Base-by-base conservation (phyloP, 495 filamentous ascomycete species). In the Hypoxylon fragiforme region DNA sequence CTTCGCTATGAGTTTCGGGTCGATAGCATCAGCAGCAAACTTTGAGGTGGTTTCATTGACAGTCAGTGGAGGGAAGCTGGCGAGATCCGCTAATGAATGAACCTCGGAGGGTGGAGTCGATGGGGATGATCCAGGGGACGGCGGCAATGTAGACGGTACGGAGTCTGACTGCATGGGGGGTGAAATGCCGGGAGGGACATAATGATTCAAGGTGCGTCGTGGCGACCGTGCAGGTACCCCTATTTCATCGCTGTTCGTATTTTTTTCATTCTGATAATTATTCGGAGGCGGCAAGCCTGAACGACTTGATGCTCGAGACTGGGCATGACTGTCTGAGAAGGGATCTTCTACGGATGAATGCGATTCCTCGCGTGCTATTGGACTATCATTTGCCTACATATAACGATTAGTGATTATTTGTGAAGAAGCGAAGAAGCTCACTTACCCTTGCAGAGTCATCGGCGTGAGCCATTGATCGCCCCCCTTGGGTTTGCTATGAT, bases 21-120 rank as follows among this genome's bases (percentile, higher is more conserved):
- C 47, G 35, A 39, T 62, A 39, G 58, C 58, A 2, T 62, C 51
- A 4, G 45, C 47, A 34, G 58, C 58, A 35, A 52, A n/a, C 16
- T 46, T 46, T 12, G 46, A 46, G 41, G 52, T 34, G 12, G 47
- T 57, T 3, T 26, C 53, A 30, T 62, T 62, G 42, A 52, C 58
- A 0, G 58, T 52, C 24, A 61, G 45, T 12, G 57, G 57, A 15
- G 51, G 57, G 28, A 55, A 18, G 20, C 7, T 34, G n/a, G 18
- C 34, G 20, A 50, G 39, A 21, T 34, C 21, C 19, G 13, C 28
- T 12, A 3, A 12, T 7, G 31, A 28, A 31, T 51, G 50, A 3
- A 11, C 18, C 3, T 39, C 19, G 24, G 16, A 14, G 3, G 41
- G n/a, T 13, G 14, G 2, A n/a, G 30, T 20, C 16, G 54, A 14